These are phyloP conservation scores for Fomitopsis schrenkii DNA, from an alignment of 1,284 basidiomycete species.

Conservation along the genomic window DNA sequence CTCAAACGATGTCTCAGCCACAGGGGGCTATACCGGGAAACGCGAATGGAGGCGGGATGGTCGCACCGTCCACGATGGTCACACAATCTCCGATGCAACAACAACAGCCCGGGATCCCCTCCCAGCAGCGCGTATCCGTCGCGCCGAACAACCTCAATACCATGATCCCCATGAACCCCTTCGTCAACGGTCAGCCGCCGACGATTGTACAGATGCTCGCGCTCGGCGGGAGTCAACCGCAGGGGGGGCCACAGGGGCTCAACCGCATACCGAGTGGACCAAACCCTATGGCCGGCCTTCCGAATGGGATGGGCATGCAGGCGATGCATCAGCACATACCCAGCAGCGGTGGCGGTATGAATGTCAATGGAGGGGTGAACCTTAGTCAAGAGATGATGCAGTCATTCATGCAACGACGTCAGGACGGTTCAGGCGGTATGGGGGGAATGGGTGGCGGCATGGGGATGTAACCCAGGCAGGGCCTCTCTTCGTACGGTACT, in stretches of 20 bases:
- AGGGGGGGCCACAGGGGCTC: not conserved
- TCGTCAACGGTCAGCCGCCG: constrained; percentile 1
- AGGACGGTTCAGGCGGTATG: constrained; percentile 5
- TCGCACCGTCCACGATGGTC: not conserved
- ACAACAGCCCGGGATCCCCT: not conserved
- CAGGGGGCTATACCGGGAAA: not conserved
- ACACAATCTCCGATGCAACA: not conserved
- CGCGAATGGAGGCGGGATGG: no score
- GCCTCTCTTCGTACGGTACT: no score
- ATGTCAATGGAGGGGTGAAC: constrained; percentile 15
- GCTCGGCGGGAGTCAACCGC: not conserved
- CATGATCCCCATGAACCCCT: constrained; percentile 1
- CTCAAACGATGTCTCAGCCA: not conserved
- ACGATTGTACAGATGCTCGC: not conserved
- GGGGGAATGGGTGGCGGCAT: constrained; percentile 4
- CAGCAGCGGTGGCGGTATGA: constrained; percentile 19
- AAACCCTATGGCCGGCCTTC: not conserved
- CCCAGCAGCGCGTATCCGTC: not conserved
- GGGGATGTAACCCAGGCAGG: not conserved
- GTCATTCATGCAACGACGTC: constrained; percentile 55
- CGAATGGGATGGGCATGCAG: constrained; percentile 7
- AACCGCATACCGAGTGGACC: not conserved
- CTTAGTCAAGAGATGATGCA: constrained; percentile 55
- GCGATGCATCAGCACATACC: constrained; percentile 21
- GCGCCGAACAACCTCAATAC: constrained; percentile 1